Evolutionary conservation across 1,139 yeast species (phyloP), one percentile per base, ranked within the genome.

Genomic region (Groenewaldozyma sp.): DNA sequence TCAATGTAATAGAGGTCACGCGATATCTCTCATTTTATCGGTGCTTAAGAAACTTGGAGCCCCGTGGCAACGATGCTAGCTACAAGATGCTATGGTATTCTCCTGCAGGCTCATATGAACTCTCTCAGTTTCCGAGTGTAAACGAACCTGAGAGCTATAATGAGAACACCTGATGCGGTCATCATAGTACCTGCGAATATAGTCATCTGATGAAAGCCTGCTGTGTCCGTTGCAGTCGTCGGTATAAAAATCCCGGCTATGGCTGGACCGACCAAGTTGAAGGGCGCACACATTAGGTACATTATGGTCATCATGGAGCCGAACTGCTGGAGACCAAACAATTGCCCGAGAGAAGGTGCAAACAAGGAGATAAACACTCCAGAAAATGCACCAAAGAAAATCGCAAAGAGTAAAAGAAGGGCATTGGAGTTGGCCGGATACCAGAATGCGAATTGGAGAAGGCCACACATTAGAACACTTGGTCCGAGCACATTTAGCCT

Each of bases 271-370:
- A 67, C 65, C 38, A 78, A 56, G 10, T 73, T 65, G 29, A 73
- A 72, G 45, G 78, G 71, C 1, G 45, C 46, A 2, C 78, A 67
- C 39, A 76, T 70, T 26, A 74, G 60, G 47, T 74, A 73, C 49
- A 76, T 73, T 54, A 76, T 63, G 0, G 82, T 78, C 49, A 75
- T 74, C 19, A 80, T 68, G 44, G 72, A 40, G 6, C 44, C 36
- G 9, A 47, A 36, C 38, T 67, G 69, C 24, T 73, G 70, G n/a
- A 76, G 69, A 2, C 56, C 58, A 44, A 53, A 53, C 11, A 78
- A 72, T 53, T 77, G 82, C 1, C 58, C 58, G 26, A 64, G 45
- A n/a, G 56, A 49, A 0, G 64, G 54, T 2, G 73, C 70, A 3
- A 62, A 55, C 38, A 68, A 44, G 10, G 72, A 59, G 28, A 67